Evolutionary conservation across 2,329 filamentous ascomycete genomes (phyloP).

Genomic region (Claviceps fusiformis): DNA sequence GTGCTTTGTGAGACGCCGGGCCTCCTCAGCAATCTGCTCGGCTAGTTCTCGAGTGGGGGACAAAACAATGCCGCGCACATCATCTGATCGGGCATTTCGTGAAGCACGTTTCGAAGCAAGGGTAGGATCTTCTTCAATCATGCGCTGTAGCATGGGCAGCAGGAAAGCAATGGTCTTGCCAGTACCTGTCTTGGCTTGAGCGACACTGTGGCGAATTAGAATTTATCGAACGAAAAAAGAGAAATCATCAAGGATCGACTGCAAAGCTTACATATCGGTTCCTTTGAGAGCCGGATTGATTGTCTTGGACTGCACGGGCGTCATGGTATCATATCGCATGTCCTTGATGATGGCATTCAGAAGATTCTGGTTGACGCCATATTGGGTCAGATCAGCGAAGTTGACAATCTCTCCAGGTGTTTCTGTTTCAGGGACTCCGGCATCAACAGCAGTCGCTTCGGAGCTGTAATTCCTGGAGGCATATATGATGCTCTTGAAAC

Average conservation of each 20-base stretch:
- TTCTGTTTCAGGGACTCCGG: conserved; percentile 1
- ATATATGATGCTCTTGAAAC: conserved; percentile 12
- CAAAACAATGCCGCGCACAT: conserved; percentile 57
- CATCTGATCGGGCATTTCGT: conserved; percentile 30
- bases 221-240: neutral
- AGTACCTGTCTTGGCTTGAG: conserved; percentile 92
- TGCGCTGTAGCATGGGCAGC: conserved; percentile 69
- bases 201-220: conserved; percentile 43
- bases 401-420: conserved; percentile 15
- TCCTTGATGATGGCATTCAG: conserved; percentile 54
- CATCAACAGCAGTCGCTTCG: conserved; percentile 19
- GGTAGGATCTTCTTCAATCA: conserved; percentile 49
- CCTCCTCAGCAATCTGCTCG: conserved; percentile 70
- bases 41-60: conserved; percentile 73
- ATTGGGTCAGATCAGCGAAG: conserved; percentile 30
- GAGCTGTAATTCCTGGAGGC: conserved; percentile 25
- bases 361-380: conserved; percentile 49
- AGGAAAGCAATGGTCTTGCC: conserved; percentile 95
- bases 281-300: conserved; percentile 70
- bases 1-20: conserved; percentile 47
- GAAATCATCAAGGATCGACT: neutral
- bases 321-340: conserved; percentile 77
- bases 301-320: conserved; percentile 76
- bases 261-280: conserved; percentile 57
- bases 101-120: conserved; percentile 35